A percentile compares a stretch with the other conserved stretches of the same genome.
phyloP scores from a whole-genome alignment of 139 green algal species.

The Diplosphaera chodatii region DNA sequence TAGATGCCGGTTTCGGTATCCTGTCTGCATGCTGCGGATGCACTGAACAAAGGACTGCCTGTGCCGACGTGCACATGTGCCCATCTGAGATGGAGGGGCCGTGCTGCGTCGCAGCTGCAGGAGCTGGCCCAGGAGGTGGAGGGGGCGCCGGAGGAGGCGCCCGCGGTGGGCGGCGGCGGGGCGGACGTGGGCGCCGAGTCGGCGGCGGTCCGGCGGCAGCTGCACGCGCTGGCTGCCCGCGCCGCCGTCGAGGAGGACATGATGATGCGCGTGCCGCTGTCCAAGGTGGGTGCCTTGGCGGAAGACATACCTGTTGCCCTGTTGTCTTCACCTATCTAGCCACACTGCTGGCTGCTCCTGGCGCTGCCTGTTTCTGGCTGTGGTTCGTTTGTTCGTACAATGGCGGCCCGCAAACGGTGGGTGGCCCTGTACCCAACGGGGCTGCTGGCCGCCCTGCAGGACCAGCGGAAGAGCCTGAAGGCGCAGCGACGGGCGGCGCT shows the following conservation, averaged over 20 bases:
- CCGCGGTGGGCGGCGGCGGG: slow-evolving; percentile 1
- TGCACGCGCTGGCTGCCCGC: slow-evolving; percentile 61
- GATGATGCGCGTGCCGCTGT: slow-evolving; percentile 78
- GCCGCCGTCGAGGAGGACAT: slow-evolving; percentile 84
- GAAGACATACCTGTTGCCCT: too few species aligned
- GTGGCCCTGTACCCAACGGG: too few species aligned
- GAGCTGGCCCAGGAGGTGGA: slow-evolving; percentile 64
- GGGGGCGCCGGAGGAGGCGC: slow-evolving; percentile 78
- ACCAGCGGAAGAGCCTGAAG: slow-evolving; percentile 75
- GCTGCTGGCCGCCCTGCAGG: slow-evolving; percentile 8
- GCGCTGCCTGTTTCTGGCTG: too few species aligned
- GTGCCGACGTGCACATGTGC: too few species aligned
- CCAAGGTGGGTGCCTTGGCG: slow-evolving; percentile 15
- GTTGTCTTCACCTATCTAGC: too few species aligned
- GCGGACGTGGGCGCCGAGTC: slow-evolving; percentile 21
- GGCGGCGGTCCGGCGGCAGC: slow-evolving; percentile 39
- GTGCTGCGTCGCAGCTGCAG: slow-evolving; percentile 7
- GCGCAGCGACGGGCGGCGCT: slow-evolving; percentile 36
- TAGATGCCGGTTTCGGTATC: too few species aligned
- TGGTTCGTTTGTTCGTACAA: too few species aligned
- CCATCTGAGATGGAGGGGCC: too few species aligned
- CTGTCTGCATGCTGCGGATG: too few species aligned
- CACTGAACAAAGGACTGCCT: too few species aligned
- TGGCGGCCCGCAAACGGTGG: too few species aligned
- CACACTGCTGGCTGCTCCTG: too few species aligned